phyloP scores from a whole-genome alignment of 345 rosid species.

The Salix suchowensis region DNA sequence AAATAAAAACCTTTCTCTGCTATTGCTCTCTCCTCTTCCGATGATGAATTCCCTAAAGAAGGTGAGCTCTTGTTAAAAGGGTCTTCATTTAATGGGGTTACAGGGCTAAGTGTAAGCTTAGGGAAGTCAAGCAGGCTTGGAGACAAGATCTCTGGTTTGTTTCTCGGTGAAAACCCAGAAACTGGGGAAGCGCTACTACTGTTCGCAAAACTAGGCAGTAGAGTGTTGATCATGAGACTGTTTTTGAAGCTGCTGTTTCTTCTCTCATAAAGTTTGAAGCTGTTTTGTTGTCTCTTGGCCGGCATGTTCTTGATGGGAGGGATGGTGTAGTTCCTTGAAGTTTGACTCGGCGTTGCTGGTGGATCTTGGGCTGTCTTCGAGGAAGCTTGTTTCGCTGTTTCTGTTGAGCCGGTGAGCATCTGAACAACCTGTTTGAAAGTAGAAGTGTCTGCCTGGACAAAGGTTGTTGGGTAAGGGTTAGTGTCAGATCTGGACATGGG shows the following conservation, averaged over 20 bases:
- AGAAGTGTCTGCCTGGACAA: slow-evolving; percentile 72
- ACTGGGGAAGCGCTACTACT: neutral
- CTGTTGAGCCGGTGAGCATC: slow-evolving; percentile 81
- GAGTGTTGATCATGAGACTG: slow-evolving; percentile 85
- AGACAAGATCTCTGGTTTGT: slow-evolving; percentile 63
- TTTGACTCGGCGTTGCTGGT: neutral
- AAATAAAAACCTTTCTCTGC: slow-evolving; percentile 39
- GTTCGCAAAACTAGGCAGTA: slow-evolving; percentile 41
- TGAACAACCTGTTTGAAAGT: slow-evolving; percentile 93
- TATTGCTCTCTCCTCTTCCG: slow-evolving; percentile 27
- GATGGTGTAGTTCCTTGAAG: slow-evolving; percentile 39
- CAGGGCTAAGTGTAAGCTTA: slow-evolving; percentile 73
- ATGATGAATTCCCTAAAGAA: slow-evolving; percentile 39
- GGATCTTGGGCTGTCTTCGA: slow-evolving; percentile 21
- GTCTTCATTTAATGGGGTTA: slow-evolving; percentile 75
- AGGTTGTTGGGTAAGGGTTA: slow-evolving; percentile 95
- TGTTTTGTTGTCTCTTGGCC: slow-evolving; percentile 42
- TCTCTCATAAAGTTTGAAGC: slow-evolving; percentile 86
- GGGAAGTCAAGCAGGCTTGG: slow-evolving; percentile 95
- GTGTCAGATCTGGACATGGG: slow-evolving; percentile 82
- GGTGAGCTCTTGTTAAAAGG: slow-evolving; percentile 63
- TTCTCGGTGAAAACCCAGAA: slow-evolving; percentile 57
- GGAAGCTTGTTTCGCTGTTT: slow-evolving; percentile 63
- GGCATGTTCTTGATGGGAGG: slow-evolving; percentile 62
- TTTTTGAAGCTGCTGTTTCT: slow-evolving; percentile 70